Base-by-base conservation (phyloP, 495 filamentous ascomycete species). In the Astrocystis sublimbata region DNA sequence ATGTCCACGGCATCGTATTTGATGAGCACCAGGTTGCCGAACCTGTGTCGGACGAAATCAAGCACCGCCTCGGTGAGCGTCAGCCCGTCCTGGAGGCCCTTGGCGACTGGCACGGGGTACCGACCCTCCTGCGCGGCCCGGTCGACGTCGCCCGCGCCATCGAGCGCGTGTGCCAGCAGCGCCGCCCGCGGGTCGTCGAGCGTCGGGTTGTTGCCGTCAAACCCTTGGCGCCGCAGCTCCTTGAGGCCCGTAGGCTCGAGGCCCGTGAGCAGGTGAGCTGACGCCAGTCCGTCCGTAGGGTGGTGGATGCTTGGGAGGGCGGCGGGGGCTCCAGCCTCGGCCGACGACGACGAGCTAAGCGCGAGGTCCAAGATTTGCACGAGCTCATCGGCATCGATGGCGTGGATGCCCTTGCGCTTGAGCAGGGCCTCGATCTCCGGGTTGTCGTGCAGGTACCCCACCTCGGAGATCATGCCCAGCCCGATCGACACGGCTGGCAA, bases 381-480 rank as follows among this genome's bases (percentile, higher is more conserved):
- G 6, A 77, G 30, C 50, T 79, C 76, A 19, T 72, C 69, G 47
- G 76, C 78, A 15, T 65, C 62, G 35, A 76, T 40, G 4, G 71
- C 46, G 4, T 72, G 67, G 19, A 76, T 65, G 0, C 73, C 73
- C 30, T 70, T 69, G 0, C 73, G 63, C 4, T 68, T 19, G 6
- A 74, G 43, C 2, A 73, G 35, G 3, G 61, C 57, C 35, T 69
- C 64, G 8, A 75, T 71, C 12, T 71, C 65, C 0, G 72, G 68
- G 28, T 75, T 69, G 30, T 75, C 73, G 35, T 70, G 68, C 2
- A 69, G 52, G 30, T 69, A 71, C 1, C 66, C 69, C 1, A 68
- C 68, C 31, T 65, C 68, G 0, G 68, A 65, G n/a, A 70, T 67
- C 68, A 70, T 70, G 6, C 68, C 68, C 0, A 68, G 31, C 3